Conservation (phyloP, 1,284 basidiomycete species). For the Pseudozyma pruni region DNA sequence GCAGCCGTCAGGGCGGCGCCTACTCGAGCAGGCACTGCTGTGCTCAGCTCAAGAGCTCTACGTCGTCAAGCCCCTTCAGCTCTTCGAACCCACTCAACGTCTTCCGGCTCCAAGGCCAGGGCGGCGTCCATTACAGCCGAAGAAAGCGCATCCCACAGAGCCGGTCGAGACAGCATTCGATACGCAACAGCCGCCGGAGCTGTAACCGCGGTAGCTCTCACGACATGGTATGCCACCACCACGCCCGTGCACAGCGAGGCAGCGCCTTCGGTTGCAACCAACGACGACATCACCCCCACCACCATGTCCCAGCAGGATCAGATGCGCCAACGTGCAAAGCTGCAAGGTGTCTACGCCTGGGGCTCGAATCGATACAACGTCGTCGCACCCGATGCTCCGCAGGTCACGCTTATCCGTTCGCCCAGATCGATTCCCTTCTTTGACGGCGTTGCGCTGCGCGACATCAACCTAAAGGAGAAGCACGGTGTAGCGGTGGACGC, state of each 20-base stretch:
- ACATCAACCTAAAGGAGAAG: conserved; percentile 59
- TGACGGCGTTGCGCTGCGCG: conserved; percentile 62
- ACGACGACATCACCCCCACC: conserved; percentile 25
- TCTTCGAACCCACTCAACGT: conserved; percentile 21
- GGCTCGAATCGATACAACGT: conserved; percentile 62
- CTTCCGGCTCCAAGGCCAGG: conserved; percentile 8
- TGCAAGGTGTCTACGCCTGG: conserved; percentile 60
- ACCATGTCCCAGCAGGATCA: conserved; percentile 57
- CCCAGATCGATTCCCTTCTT: conserved; percentile 61
- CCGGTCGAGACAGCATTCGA: conserved; percentile 4
- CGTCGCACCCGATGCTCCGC: conserved; percentile 57
- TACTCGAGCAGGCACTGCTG: conserved; percentile 10
- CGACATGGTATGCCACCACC: conserved; percentile 27
- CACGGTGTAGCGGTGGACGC: conserved; percentile 68
- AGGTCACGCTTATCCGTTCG: conserved; percentile 45
- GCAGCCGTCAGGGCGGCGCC: conserved; percentile 9
- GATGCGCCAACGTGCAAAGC: conserved; percentile 51
- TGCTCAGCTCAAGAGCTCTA: conserved; percentile 1
- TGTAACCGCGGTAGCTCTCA: conserved; percentile 19
- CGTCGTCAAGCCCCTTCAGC: conserved; percentile 6
- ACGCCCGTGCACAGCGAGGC: conserved; percentile 36
- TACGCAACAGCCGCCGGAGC: conserved; percentile 17
- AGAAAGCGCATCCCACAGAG: not conserved
- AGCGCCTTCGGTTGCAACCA: conserved; percentile 27
- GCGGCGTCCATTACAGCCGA: conserved; percentile 3